Evolutionary conservation across 2,329 filamentous ascomycete species (phyloP), one percentile per base, ranked within the genome.

Genomic region (Coniochaeta sp.): DNA sequence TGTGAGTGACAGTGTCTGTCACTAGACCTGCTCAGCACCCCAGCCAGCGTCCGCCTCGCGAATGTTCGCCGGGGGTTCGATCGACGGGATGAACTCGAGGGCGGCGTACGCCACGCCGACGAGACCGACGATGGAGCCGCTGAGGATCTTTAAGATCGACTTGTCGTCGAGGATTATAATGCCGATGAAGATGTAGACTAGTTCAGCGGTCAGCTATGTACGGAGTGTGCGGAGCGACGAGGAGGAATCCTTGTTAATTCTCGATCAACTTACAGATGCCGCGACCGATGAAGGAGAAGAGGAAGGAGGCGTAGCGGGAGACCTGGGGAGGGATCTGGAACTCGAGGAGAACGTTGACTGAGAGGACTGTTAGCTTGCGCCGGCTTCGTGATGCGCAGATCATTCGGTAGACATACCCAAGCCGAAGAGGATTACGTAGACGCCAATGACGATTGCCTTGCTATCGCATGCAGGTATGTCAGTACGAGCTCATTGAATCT

Each of bases 151-250:
- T 68, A 89, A 80, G 70, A 85, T 79, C 64, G 79, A 71, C 65
- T 81, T 75, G 57, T 24, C 14, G 67, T 90, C 86, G 60, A 97
- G 84, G 61, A 96, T 83, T 68, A 98, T 89, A 67, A 86, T 89
- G 66, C 93, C 95, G 69, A 96, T 81, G 76, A 99, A 98, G 76
- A 98, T 84, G 83, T 99, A 99, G 81, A 99, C 93, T 96, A 5
- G 22, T 16, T 28, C 30, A 32, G 14, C 34, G 34, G 34, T 36
- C 34, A 36, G 34, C 34, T 12, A 36, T 14, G 12, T 36, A 12
- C 7, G 34, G 34, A n/a, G n/a, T n/a, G n/a, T n/a, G n/a, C 12
- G 12, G 34, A 12, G 34, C 34, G 5, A 5, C 5, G 30, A 40
- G 36, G 38, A 58, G 58, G 32, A 30, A 55, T 16, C 24, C 19